These are phyloP conservation scores for Escallonia rubra DNA, from an alignment of 129 eudicot species.

Conservation along the genomic window DNA sequence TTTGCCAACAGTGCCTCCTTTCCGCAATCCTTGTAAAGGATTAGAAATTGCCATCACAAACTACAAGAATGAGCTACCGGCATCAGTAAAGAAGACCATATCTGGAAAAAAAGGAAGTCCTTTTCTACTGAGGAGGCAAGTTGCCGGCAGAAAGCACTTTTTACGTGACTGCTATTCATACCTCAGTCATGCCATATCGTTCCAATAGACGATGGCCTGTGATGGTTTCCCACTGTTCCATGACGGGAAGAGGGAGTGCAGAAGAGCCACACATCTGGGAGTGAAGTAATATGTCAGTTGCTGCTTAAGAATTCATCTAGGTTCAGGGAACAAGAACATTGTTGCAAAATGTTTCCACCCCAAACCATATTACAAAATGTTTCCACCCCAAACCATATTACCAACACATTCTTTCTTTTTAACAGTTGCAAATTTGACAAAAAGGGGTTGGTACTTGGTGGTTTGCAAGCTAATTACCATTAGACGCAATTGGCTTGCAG, in stretches of 20 bases:
- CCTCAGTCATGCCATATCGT: conserved; percentile 99
- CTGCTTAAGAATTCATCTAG: neutral
- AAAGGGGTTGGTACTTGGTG: neutral
- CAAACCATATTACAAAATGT: neutral
- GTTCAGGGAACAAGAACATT: neutral
- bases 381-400: neutral
- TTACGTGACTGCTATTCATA: conserved; percentile 19
- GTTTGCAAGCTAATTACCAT: conserved; percentile 55
- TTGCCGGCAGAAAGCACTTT: neutral
- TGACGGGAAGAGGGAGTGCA: conserved; percentile 90
- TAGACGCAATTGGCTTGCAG: conserved; percentile 83
- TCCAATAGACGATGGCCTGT: conserved; percentile 85
- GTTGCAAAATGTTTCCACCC: neutral
- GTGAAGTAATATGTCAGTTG: neutral
- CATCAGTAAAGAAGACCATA: conserved; percentile 4
- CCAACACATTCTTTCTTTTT: neutral
- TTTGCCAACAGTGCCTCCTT: conserved; percentile 95
- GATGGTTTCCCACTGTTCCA: conserved; percentile 95
- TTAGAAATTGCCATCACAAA: conserved; percentile 96
- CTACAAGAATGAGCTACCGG: conserved; percentile 25
- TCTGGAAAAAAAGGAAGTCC: conserved; percentile 3
- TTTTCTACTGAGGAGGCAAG: neutral
- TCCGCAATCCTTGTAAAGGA: conserved; percentile 76
- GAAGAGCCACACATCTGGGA: conserved; percentile 95
- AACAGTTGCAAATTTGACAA: neutral